These are phyloP conservation scores for Hyaloscypha hepaticicola DNA, from an alignment of 495 filamentous ascomycete genomes.

Conservation along the genomic window DNA sequence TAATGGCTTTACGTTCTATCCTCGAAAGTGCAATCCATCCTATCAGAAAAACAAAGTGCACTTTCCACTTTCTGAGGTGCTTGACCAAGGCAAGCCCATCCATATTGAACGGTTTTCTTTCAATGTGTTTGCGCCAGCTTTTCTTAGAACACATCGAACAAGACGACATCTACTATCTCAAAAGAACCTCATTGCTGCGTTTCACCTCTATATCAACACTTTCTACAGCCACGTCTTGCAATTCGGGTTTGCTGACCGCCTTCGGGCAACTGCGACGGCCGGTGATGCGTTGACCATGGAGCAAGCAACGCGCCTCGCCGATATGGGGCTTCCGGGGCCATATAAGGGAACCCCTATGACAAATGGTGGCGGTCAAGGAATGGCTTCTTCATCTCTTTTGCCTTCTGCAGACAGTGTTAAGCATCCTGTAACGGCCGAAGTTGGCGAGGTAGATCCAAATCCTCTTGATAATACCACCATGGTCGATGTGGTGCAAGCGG, in stretches of 20 bases:
- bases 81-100: conserved; percentile 2
- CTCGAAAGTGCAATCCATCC: conserved; percentile 4
- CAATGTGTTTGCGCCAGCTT: conserved; percentile 8
- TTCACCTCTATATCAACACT: conserved; percentile 5
- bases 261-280: not conserved
- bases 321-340: not conserved
- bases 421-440: not conserved
- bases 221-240: conserved; percentile 1
- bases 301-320: conserved; percentile 1
- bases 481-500: not conserved
- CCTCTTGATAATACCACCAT: not conserved
- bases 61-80: not conserved
- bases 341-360: not conserved
- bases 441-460: not conserved
- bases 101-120: conserved; percentile 44
- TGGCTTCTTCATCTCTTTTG: not conserved
- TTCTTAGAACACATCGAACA: conserved; percentile 7
- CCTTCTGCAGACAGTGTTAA: not conserved
- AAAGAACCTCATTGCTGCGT: conserved; percentile 8
- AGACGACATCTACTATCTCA: not conserved
- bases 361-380: not conserved
- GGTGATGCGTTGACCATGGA: conserved; percentile 6
- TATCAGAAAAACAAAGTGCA: not conserved
- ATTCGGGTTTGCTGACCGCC: not conserved
- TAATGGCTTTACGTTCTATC: conserved; percentile 1